Evolutionary conservation across 163 green algal species (phyloP).

Genomic region (Scenedesmus sp.): DNA sequence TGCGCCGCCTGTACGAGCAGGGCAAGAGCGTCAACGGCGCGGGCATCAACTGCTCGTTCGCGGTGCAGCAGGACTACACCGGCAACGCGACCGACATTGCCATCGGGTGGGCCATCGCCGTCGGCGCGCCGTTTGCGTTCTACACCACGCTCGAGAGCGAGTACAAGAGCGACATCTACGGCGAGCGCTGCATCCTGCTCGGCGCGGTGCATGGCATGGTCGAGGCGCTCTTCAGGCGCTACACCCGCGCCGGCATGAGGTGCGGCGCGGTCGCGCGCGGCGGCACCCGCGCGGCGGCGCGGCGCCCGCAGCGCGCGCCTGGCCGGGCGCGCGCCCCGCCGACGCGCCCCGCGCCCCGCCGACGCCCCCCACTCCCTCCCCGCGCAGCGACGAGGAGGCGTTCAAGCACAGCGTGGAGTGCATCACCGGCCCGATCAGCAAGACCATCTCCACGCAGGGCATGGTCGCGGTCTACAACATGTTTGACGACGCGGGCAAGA

Average conservation of each 20-base stretch:
- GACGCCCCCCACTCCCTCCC: no score
- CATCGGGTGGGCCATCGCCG: constrained; percentile 96
- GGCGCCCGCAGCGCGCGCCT: no score
- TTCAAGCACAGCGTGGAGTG: constrained; percentile 97
- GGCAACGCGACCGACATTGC: constrained; percentile 95
- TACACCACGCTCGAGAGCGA: constrained; percentile 97
- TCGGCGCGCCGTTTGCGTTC: constrained; percentile 98
- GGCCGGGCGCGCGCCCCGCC: no score
- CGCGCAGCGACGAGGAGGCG: constrained; percentile 90
- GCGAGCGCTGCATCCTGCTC: constrained; percentile 98
- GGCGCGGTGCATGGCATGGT: constrained; percentile 98
- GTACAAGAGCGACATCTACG: constrained; percentile 99
- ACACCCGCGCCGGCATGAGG: constrained; percentile 81
- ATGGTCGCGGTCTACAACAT: constrained; percentile 95
- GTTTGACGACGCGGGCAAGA: constrained; percentile 88
- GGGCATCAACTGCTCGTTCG: constrained; percentile 99
- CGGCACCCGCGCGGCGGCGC: no score
- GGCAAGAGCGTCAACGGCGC: constrained; percentile 98
- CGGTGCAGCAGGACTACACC: constrained; percentile 97
- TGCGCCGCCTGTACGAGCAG: constrained; percentile 98
- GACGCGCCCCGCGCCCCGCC: no score
- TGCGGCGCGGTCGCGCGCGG: constrained; percentile 9
- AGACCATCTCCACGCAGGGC: constrained; percentile 92
- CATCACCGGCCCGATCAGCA: constrained; percentile 97
- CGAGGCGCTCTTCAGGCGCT: constrained; percentile 95